phyloP scores from a whole-genome alignment of 306 rosid species.

The Pueraria montana region DNA sequence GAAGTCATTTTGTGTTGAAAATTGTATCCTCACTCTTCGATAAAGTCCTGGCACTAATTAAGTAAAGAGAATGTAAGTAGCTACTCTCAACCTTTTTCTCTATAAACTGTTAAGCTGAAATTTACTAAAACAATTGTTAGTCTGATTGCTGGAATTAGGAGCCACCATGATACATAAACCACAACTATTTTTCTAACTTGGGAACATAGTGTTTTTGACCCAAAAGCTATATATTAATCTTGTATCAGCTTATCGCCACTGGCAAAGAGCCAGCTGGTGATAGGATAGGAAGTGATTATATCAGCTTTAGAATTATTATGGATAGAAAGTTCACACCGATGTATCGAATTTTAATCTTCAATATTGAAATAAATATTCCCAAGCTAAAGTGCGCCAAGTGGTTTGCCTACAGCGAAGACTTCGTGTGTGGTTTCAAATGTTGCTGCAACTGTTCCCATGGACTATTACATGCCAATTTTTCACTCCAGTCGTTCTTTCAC shows the following conservation, averaged over 20 bases:
- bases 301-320: neutral
- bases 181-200: neutral
- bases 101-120: neutral
- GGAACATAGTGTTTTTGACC: neutral
- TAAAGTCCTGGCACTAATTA: neutral
- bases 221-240: neutral
- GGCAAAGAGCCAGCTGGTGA: neutral
- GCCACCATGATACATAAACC: neutral
- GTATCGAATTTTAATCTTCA: slow-evolving; percentile 24
- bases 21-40: neutral
- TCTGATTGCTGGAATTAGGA: slow-evolving; percentile 13
- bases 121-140: neutral
- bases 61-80: neutral
- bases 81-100: neutral
- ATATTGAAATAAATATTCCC: slow-evolving; percentile 29
- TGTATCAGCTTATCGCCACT: neutral
- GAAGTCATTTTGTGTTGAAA: neutral
- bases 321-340: slow-evolving; percentile 4
- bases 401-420: neutral
- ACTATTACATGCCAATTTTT: slow-evolving; percentile 9
- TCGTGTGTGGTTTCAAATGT: slow-evolving; percentile 22
- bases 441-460: slow-evolving; percentile 26
- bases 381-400: neutral
- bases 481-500: neutral
- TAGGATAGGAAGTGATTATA: neutral